phyloP scores from a whole-genome alignment of 225 moss, liverwort and hornwort genomes.

The Polytrichum commune region DNA sequence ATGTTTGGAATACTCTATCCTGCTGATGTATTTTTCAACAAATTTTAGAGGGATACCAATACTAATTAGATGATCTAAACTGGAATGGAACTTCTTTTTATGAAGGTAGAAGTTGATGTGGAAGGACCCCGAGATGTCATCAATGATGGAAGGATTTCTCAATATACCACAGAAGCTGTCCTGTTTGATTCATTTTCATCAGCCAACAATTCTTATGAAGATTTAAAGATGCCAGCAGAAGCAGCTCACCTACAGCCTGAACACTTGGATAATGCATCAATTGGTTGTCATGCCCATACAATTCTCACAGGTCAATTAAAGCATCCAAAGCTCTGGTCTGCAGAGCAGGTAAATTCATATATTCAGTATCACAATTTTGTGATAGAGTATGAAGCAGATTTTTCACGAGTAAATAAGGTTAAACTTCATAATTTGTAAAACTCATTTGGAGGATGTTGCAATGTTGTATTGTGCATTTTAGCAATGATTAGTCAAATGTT shows the following conservation, averaged over 20 bases:
- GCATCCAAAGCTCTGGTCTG: conserved; percentile 84
- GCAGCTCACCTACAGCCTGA: conserved; percentile 52
- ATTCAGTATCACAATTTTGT: too few relatives aligned
- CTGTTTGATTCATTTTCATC: conserved; percentile 59
- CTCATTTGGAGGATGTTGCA: too few relatives aligned
- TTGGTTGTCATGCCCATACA: conserved; percentile 66
- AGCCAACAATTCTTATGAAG: conserved; percentile 12
- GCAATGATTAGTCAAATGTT: background rate
- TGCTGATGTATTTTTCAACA: too few relatives aligned
- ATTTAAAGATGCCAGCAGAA: conserved; percentile 41
- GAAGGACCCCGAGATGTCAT: conserved; percentile 80
- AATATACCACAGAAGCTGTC: conserved; percentile 56
- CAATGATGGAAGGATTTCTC: conserved; percentile 39
- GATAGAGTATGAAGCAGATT: too few relatives aligned
- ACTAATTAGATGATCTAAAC: too few relatives aligned
- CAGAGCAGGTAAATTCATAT: conserved; percentile 64
- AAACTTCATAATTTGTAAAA: too few relatives aligned
- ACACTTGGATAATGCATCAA: conserved; percentile 54
- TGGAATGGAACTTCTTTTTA: background rate
- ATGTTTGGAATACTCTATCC: too few relatives aligned
- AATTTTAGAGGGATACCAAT: too few relatives aligned
- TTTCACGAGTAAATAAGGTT: too few relatives aligned
- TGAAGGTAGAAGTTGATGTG: conserved; percentile 79
- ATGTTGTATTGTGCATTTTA: background rate
- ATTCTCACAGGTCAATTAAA: conserved; percentile 46